A percentile compares a stretch with the other conserved stretches of the same genome.
phyloP scores from a whole-genome alignment of 2,329 filamentous ascomycete genomes.

The Zasmidium angulare region DNA sequence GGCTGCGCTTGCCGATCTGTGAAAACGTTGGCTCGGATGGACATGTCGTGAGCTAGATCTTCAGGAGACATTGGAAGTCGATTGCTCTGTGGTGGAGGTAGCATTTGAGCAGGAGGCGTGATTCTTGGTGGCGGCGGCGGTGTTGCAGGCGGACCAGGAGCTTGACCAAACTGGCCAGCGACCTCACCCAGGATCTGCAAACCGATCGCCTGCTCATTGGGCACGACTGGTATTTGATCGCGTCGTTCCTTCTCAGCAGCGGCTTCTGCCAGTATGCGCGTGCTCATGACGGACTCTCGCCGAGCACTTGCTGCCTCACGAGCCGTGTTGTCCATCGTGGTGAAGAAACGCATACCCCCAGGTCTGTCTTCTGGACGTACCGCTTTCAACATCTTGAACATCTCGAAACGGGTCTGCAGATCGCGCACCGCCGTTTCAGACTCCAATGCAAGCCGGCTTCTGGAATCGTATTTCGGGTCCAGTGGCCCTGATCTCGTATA shows the following conservation, averaged over 20 bases:
- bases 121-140: not conserved
- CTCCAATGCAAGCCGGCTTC: slow-evolving; percentile 31
- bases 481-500: slow-evolving; percentile 25
- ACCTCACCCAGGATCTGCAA: slow-evolving; percentile 35
- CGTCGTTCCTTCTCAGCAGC: slow-evolving; percentile 34
- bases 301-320: slow-evolving; percentile 42
- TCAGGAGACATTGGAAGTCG: slow-evolving; percentile 5
- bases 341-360: slow-evolving; percentile 35
- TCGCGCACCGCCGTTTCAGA: slow-evolving; percentile 24
- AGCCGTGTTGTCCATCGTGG: slow-evolving; percentile 41
- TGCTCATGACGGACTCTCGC: slow-evolving; percentile 35
- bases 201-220: slow-evolving; percentile 43
- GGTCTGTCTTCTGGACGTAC: slow-evolving; percentile 30
- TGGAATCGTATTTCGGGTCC: slow-evolving; percentile 29
- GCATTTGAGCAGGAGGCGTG: slow-evolving; percentile 12
- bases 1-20: not conserved
- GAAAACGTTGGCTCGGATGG: not conserved
- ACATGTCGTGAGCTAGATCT: not conserved
- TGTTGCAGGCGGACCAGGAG: slow-evolving; percentile 2
- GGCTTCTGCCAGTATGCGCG: slow-evolving; percentile 37
- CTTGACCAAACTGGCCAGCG: slow-evolving; percentile 6
- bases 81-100: slow-evolving; percentile 4
- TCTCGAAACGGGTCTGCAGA: slow-evolving; percentile 23
- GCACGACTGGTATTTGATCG: slow-evolving; percentile 18
- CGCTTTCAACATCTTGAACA: slow-evolving; percentile 32